Percentiles rank a stretch among this genome's conserved stretches.
phyloP scores from a whole-genome alignment of 495 filamentous ascomycete genomes.

The Neurospora discreta region DNA sequence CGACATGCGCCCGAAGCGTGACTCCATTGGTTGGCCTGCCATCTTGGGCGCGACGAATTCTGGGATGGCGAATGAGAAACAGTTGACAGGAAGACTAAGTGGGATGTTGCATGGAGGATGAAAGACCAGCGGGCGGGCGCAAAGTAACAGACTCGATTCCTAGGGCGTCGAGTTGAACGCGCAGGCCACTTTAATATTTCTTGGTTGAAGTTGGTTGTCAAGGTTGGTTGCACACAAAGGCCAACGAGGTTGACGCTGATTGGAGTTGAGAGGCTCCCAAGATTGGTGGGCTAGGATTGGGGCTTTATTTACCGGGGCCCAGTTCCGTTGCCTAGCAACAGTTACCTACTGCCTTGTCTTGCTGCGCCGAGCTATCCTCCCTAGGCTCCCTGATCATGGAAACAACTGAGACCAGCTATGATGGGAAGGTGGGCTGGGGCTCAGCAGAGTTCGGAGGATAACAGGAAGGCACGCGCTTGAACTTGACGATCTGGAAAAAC shows the following conservation, averaged over 20 bases:
- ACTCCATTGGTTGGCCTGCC: conserved; percentile 49
- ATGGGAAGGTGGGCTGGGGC: background rate
- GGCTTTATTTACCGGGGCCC: conserved; percentile 6
- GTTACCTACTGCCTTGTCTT: background rate
- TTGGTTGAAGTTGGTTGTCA: background rate
- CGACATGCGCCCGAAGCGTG: conserved; percentile 71
- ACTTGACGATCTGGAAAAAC: background rate
- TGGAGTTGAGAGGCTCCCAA: conserved; percentile 2
- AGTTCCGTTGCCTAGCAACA: conserved; percentile 17
- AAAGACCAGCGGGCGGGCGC: background rate
- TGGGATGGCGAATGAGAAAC: background rate
- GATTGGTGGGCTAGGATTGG: conserved; percentile 4
- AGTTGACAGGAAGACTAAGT: background rate
- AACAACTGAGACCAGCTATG: background rate
- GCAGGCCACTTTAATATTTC: background rate
- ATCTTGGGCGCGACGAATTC: conserved; percentile 19
- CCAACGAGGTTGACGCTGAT: background rate
- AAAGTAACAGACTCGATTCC: background rate
- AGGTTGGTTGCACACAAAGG: background rate
- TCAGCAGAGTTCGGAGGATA: background rate
- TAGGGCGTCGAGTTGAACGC: background rate
- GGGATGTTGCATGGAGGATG: background rate
- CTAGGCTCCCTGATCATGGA: background rate
- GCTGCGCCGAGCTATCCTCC: background rate
- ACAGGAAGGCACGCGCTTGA: background rate